Evolutionary conservation across 768 basidiomycete genomes (phyloP).

Genomic region (Hysterangium stoloniferum): DNA sequence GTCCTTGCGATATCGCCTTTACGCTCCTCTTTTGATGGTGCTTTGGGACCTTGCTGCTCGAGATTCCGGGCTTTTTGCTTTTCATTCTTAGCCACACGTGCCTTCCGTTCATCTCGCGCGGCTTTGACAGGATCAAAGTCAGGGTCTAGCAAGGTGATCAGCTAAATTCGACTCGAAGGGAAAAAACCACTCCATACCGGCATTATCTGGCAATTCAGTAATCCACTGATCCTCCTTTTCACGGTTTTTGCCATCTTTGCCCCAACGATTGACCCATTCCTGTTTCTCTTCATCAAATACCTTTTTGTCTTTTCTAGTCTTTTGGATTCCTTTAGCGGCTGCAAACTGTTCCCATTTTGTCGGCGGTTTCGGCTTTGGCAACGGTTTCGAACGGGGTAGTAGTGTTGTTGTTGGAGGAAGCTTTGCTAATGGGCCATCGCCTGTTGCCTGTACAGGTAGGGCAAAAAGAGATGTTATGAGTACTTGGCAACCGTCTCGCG

Average conservation of each 20-base stretch:
- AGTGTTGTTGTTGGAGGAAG: constrained; percentile 71
- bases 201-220: constrained; percentile 80
- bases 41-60: constrained; percentile 36
- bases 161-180: neutral
- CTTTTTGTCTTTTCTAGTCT: constrained; percentile 63
- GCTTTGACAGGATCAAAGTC: constrained; percentile 74
- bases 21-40: constrained; percentile 29
- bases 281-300: constrained; percentile 57
- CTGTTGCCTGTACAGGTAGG: constrained; percentile 67
- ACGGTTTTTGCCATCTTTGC: constrained; percentile 70
- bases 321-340: constrained; percentile 85
- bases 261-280: constrained; percentile 58
- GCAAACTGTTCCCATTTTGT: constrained; percentile 96
- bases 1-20: constrained; percentile 72
- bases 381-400: constrained; percentile 84
- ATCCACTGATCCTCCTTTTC: constrained; percentile 84
- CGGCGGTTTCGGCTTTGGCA: constrained; percentile 85
- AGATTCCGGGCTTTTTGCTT: constrained; percentile 66
- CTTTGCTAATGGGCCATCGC: constrained; percentile 75
- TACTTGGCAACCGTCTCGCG: constrained; percentile 75
- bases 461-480: constrained; percentile 75
- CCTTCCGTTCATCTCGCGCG: constrained; percentile 74
- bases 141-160: constrained; percentile 42
- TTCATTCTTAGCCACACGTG: constrained; percentile 77
- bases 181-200: constrained; percentile 46